Evolutionary conservation across 306 rosid species (phyloP), one percentile per base, ranked within the genome.

Genomic region (Rosa rugosa): DNA sequence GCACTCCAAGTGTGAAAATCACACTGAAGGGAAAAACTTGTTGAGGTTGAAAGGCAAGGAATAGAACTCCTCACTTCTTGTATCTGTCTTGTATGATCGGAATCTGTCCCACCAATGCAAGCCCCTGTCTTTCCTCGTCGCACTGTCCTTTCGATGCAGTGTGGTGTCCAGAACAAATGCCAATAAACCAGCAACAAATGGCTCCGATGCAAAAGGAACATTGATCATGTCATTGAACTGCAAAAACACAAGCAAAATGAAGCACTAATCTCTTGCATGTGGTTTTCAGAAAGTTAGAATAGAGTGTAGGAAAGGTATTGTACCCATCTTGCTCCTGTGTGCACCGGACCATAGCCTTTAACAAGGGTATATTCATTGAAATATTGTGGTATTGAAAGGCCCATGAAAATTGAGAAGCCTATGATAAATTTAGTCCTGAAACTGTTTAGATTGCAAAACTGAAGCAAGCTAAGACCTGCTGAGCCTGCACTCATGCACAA

Each of bases 161-260:
- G 97, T 88, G 68, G 79, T 76, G 23, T 94, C 98, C 72, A 94
- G 84, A 54, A 90, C 75, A 20, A 92, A 8, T n/a, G 97, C 97
- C 80, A 94, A 77, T 7, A 86, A 22, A 14, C 97, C 94, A 4
- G 87, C 97, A 41, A 94, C 97, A 80, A 94, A 94, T 51, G 97
- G 27, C 71, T 94, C 95, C 0, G 98, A 94, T 40, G 97, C 84
- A 54, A 89, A 88, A 41, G 98, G 97, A n/a, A 94, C 94, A 18
- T 94, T 94, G 81, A 94, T 87, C 97, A 94, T 92, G 75, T 94
- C 98, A 53, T 94, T 94, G 84, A 92, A 94, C 98, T 94, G 86
- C 83, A 71, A 80, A 68, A 73, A 64, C 80, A 57, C 11, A 5
- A 14, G 44, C 44, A 31, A 64, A 42, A 34, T 13, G 53, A 50